Percentiles rank a stretch among this genome's conserved stretches.
phyloP scores from a whole-genome alignment of 768 basidiomycete species.

The Calocera cornea region DNA sequence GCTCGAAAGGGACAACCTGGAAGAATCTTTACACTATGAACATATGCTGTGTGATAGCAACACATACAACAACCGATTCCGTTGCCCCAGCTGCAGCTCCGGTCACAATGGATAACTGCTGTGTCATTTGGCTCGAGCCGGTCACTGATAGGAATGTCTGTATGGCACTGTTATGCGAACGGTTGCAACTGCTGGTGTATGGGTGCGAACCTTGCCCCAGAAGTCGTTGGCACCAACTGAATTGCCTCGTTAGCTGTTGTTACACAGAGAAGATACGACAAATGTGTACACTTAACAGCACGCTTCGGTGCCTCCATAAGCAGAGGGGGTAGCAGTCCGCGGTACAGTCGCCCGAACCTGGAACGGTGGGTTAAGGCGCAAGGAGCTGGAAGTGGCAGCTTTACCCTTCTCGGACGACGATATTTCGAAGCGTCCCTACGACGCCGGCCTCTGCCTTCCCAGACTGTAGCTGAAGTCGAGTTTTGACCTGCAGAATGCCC shows the following conservation, averaged over 20 bases:
- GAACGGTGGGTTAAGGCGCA: not conserved
- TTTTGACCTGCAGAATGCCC: slow-evolving; percentile 62
- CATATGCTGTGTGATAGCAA: not conserved
- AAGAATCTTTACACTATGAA: not conserved
- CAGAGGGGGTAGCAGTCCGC: slow-evolving; percentile 91
- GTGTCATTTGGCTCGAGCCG: slow-evolving; percentile 77
- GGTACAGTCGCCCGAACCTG: slow-evolving; percentile 72
- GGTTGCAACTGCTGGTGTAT: not conserved
- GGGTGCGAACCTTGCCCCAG: slow-evolving; percentile 50
- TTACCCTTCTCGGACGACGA: slow-evolving; percentile 85
- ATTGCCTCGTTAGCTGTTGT: slow-evolving; percentile 3
- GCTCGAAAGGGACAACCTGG: slow-evolving; percentile 83
- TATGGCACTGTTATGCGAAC: not conserved
- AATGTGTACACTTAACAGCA: slow-evolving; percentile 55
- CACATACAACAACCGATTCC: slow-evolving; percentile 63
- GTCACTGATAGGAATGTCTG: slow-evolving; percentile 44
- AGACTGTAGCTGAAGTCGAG: slow-evolving; percentile 92
- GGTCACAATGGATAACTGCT: slow-evolving; percentile 72
- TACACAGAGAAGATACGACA: slow-evolving; percentile 34
- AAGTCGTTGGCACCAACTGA: slow-evolving; percentile 76
- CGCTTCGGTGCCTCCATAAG: slow-evolving; percentile 96
- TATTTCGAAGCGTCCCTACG: slow-evolving; percentile 66
- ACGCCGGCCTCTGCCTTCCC: slow-evolving; percentile 65
- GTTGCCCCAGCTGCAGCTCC: slow-evolving; percentile 93
- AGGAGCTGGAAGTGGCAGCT: slow-evolving; percentile 17